These are phyloP conservation scores for Hypomyces perniciosus DNA, from an alignment of 2,329 filamentous ascomycete genomes.

Conservation along the genomic window DNA sequence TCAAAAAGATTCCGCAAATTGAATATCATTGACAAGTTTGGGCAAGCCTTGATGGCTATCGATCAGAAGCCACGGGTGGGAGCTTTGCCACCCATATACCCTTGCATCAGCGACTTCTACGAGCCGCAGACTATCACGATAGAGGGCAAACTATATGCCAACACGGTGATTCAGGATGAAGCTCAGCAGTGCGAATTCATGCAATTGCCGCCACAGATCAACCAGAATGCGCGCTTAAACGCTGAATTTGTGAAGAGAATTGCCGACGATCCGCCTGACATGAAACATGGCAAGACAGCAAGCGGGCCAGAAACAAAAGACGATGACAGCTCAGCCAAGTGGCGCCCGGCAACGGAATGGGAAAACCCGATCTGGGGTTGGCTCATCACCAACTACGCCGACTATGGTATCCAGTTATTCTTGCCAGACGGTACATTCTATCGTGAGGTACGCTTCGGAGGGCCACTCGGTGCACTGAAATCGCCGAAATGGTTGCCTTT, in stretches of 20 bases:
- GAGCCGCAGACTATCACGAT: constrained; percentile 20
- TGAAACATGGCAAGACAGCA: background rate
- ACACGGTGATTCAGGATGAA: constrained; percentile 18
- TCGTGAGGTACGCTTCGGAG: constrained; percentile 34
- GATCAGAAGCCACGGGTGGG: constrained; percentile 19
- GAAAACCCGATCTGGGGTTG: constrained; percentile 38
- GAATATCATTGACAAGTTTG: constrained; percentile 45
- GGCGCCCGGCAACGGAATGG: constrained; percentile 25
- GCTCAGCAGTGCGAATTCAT: constrained; percentile 27
- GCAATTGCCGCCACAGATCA: constrained; percentile 37
- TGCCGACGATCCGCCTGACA: background rate
- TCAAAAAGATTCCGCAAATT: constrained; percentile 33
- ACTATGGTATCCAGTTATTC: constrained; percentile 38
- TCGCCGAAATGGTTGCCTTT: constrained; percentile 32
- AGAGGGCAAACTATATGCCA: constrained; percentile 14
- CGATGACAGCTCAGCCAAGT: constrained; percentile 3
- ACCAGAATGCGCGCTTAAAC: constrained; percentile 33
- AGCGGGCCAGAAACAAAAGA: too few species aligned
- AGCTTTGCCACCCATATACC: constrained; percentile 21
- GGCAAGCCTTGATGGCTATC: constrained; percentile 32
- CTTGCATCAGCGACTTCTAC: constrained; percentile 31
- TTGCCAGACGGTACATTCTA: constrained; percentile 35
- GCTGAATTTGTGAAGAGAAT: constrained; percentile 24
- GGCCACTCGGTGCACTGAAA: constrained; percentile 17
- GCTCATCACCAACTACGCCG: constrained; percentile 36